Evolutionary conservation across 768 basidiomycete genomes (phyloP).

Genomic region (Naganishia onofrii): DNA sequence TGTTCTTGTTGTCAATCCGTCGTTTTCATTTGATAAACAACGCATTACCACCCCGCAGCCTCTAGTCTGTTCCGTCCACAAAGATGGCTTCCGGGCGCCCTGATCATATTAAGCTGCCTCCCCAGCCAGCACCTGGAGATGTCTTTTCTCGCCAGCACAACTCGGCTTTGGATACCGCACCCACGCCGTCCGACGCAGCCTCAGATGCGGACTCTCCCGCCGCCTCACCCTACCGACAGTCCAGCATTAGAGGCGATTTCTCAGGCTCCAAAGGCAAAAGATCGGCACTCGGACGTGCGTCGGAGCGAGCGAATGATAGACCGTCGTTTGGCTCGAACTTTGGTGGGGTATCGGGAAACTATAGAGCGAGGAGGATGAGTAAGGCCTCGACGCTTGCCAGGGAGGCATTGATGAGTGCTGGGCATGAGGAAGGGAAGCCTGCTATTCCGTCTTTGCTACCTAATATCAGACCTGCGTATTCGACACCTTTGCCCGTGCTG

Average conservation of each 20-base stretch:
- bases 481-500: conserved; percentile 75
- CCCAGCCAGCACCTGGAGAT: conserved; percentile 26
- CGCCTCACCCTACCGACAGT: conserved; percentile 5
- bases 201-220: conserved; percentile 23
- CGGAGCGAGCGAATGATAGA: neutral
- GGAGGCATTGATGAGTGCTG: conserved; percentile 2
- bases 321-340: neutral
- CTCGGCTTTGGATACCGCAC: conserved; percentile 26
- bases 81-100: conserved; percentile 14
- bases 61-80: too few relatives aligned
- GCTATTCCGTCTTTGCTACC: conserved; percentile 46
- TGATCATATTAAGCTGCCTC: conserved; percentile 27
- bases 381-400: conserved; percentile 1
- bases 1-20: too few relatives aligned
- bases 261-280: neutral
- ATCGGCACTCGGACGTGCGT: neutral
- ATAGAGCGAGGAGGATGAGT: conserved; percentile 12
- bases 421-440: conserved; percentile 22
- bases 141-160: conserved; percentile 24
- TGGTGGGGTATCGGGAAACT: neutral
- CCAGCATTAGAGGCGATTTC: neutral
- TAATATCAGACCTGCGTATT: conserved; percentile 50
- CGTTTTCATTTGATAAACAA: too few relatives aligned
- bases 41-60: too few relatives aligned
- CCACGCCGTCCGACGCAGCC: conserved; percentile 25